Percentiles rank a stretch among this genome's conserved stretches.
These are phyloP conservation scores for Tribonema minus DNA, from an alignment of 108 stramenopile species.

Conservation along the genomic window DNA sequence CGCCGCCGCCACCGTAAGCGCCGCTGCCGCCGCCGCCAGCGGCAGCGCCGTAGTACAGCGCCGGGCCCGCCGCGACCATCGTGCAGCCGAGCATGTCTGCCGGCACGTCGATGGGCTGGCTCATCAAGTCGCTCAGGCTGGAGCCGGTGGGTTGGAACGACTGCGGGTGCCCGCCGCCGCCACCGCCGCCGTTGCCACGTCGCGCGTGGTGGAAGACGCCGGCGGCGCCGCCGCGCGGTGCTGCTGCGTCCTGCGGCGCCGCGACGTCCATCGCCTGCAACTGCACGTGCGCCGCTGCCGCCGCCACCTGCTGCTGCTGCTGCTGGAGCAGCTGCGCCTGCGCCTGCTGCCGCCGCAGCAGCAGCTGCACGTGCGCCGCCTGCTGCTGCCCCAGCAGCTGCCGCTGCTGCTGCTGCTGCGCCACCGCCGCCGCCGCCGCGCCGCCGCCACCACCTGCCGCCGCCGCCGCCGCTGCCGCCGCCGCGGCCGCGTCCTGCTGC, in stretches of 20 bases:
- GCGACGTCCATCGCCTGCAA: neutral
- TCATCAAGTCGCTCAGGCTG: too few relatives aligned
- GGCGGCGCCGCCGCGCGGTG: constrained; percentile 2
- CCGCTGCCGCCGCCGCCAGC: too few relatives aligned
- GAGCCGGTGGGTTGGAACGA: neutral
- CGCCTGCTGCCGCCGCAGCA: too few relatives aligned
- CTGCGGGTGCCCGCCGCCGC: constrained; percentile 3
- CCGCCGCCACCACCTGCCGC: too few relatives aligned
- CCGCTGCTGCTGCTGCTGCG: too few relatives aligned
- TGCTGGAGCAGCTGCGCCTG: too few relatives aligned
- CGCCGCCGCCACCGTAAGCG: neutral
- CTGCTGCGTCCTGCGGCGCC: neutral
- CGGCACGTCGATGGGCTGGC: constrained; percentile 14
- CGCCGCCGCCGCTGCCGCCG: too few relatives aligned
- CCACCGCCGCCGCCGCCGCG: too few relatives aligned
- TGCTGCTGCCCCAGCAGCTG: neutral
- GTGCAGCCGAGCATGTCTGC: too few relatives aligned
- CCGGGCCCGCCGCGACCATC: too few relatives aligned
- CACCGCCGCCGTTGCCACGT: neutral
- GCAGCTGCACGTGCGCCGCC: neutral
- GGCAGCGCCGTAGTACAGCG: too few relatives aligned
- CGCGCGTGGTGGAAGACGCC: constrained; percentile 3
- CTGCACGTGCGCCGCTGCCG: neutral
- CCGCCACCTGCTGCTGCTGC: neutral
- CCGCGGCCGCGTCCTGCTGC: too few relatives aligned